phyloP scores from a whole-genome alignment of 208 protist species.

The Plasmodiophora brassicae region DNA sequence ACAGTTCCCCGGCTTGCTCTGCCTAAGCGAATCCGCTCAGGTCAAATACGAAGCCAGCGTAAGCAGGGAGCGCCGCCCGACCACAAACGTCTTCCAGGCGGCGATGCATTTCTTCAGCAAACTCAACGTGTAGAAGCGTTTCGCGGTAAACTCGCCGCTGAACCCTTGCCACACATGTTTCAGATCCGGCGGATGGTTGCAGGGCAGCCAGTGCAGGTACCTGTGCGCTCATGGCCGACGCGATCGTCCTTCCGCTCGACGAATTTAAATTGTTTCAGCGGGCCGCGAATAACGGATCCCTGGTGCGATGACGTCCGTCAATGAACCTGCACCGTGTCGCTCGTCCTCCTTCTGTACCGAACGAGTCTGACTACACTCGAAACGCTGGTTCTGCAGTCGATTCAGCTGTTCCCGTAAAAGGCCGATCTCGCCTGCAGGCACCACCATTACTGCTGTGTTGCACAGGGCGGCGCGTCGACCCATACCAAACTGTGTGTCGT shows the following conservation, averaged over 20 bases:
- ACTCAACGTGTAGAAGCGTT: not conserved
- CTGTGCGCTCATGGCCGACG: not conserved
- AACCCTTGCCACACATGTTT: not conserved
- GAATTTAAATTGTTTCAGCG: not conserved
- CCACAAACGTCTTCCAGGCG: not conserved
- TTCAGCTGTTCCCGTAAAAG: not conserved
- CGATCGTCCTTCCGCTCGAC: not conserved
- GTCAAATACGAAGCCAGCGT: not conserved
- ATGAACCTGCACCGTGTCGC: not conserved
- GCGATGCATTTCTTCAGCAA: not conserved
- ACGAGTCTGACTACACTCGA: not conserved
- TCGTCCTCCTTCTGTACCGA: not conserved
- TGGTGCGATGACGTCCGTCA: not conserved
- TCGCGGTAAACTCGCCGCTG: not conserved
- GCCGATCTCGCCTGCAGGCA: not conserved
- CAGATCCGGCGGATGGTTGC: not conserved
- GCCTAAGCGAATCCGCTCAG: not conserved
- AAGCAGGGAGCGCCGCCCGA: not conserved
- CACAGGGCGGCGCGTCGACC: not conserved
- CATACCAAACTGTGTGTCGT: not conserved
- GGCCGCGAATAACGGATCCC: not conserved
- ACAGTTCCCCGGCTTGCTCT: not conserved
- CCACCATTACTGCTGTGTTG: too few species aligned
- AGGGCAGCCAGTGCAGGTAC: not conserved
- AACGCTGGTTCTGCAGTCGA: constrained; percentile 1